Conservation (phyloP, 2,329 filamentous ascomycete species). For the Fusarium subtropicale region DNA sequence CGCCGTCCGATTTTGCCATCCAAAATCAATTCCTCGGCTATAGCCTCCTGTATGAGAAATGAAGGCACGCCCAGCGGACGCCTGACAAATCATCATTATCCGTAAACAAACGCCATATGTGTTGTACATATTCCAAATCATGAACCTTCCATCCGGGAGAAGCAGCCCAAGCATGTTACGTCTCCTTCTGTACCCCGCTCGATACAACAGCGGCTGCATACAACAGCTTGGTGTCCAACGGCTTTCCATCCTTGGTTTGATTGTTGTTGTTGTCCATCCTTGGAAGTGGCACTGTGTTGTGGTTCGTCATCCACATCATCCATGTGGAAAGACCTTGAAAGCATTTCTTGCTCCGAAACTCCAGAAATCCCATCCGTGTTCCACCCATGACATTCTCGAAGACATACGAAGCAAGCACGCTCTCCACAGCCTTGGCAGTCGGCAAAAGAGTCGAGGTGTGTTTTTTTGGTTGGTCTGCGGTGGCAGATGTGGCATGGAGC, state of each 20-base stretch:
- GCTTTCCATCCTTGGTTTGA: constrained; percentile 53
- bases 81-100: constrained; percentile 36
- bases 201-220: constrained; percentile 77
- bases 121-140: constrained; percentile 17
- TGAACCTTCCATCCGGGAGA: constrained; percentile 58
- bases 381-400: constrained; percentile 70
- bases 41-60: not conserved
- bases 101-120: constrained; percentile 20
- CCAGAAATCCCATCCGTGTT: constrained; percentile 39
- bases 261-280: constrained; percentile 34
- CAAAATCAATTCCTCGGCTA: constrained; percentile 13
- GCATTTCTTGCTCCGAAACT: constrained; percentile 51
- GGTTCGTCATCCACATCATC: constrained; percentile 57
- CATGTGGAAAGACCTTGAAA: constrained; percentile 63
- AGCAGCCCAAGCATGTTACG: constrained; percentile 73
- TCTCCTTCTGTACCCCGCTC: constrained; percentile 74
- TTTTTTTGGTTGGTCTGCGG: constrained; percentile 71
- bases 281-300: constrained; percentile 21
- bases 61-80: constrained; percentile 6
- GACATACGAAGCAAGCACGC: constrained; percentile 76
- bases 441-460: constrained; percentile 74
- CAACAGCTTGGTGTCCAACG: constrained; percentile 62
- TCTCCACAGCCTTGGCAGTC: constrained; percentile 71
- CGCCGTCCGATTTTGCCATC: not conserved
- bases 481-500: constrained; percentile 75